Percentiles rank a stretch among this genome's conserved stretches.
These are phyloP conservation scores for Abrus pulchellus DNA, from an alignment of 306 rosid species.

Conservation along the genomic window DNA sequence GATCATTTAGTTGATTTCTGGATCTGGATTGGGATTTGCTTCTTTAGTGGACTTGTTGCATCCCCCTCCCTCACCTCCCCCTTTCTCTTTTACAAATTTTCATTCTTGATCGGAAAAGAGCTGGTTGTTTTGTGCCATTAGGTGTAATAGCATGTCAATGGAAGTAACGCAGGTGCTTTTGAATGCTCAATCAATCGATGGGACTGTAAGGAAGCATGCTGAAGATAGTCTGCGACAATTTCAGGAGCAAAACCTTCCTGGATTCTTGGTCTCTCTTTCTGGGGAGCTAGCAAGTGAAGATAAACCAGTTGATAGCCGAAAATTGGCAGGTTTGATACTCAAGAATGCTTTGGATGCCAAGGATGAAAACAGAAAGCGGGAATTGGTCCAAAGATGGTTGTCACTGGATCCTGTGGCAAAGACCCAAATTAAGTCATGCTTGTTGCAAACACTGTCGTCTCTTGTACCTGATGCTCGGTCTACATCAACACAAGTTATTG, in stretches of 20 bases:
- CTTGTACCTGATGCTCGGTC: constrained; percentile 76
- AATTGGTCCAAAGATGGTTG: constrained; percentile 87
- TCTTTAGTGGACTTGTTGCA: background rate
- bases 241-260: constrained; percentile 93
- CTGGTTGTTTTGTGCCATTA: constrained; percentile 45
- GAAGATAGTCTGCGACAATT: constrained; percentile 86
- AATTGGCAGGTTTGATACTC: constrained; percentile 86
- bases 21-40: constrained; percentile 34
- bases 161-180: constrained; percentile 88
- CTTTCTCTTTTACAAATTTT: background rate
- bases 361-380: constrained; percentile 82
- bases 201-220: constrained; percentile 77
- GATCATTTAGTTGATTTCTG: constrained; percentile 23
- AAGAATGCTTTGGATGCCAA: constrained; percentile 94
- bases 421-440: constrained; percentile 74
- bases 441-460: constrained; percentile 81
- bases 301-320: constrained; percentile 90
- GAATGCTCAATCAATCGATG: constrained; percentile 89
- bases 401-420: constrained; percentile 70
- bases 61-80: background rate
- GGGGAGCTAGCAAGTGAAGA: constrained; percentile 84
- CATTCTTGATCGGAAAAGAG: constrained; percentile 10
- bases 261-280: constrained; percentile 82
- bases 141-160: constrained; percentile 64
- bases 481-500: constrained; percentile 89